Percentiles rank a stretch among this genome's conserved stretches.
These are phyloP conservation scores for Fusarium graminum DNA, from an alignment of 2,329 filamentous ascomycete genomes.

Conservation along the genomic window DNA sequence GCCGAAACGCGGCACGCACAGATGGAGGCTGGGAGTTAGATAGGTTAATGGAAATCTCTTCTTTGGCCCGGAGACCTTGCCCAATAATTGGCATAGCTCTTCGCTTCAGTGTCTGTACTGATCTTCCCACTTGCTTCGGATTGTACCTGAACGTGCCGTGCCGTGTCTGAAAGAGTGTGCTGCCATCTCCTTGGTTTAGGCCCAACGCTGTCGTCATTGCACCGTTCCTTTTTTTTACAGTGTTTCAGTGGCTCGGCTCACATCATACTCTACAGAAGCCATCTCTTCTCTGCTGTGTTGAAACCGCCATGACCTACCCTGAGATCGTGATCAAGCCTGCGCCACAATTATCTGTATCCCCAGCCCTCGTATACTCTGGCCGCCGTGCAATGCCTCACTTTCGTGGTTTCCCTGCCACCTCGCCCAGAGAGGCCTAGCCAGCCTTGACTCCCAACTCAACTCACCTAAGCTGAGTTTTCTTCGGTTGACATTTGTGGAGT, in stretches of 20 bases:
- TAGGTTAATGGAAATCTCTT: slow-evolving; percentile 1
- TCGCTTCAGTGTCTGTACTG: not conserved
- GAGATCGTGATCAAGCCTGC: slow-evolving; percentile 21
- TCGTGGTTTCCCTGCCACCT: slow-evolving; percentile 33
- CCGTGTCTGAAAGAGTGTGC: slow-evolving; percentile 28
- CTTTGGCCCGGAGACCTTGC: slow-evolving; percentile 10
- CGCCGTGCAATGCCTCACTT: slow-evolving; percentile 26
- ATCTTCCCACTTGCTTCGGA: not conserved
- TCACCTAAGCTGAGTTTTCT: slow-evolving; percentile 22
- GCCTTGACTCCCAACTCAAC: slow-evolving; percentile 18
- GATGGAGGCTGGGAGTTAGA: slow-evolving; percentile 16
- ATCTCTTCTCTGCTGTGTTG: slow-evolving; percentile 15
- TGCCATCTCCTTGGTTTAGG: slow-evolving; percentile 34
- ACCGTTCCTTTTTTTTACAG: slow-evolving; percentile 5
- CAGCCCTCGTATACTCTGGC: slow-evolving; percentile 23
- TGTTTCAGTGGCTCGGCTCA: slow-evolving; percentile 25
- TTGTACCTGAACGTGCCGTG: slow-evolving; percentile 33
- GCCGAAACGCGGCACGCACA: slow-evolving; percentile 29
- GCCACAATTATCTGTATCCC: slow-evolving; percentile 33
- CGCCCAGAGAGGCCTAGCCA: slow-evolving; percentile 24
- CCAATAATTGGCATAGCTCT: slow-evolving; percentile 5
- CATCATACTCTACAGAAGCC: slow-evolving; percentile 21
- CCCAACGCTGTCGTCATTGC: slow-evolving; percentile 32
- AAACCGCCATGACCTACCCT: not conserved
- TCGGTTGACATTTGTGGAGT: slow-evolving; percentile 46